Evolutionary conservation across 2,329 filamentous ascomycete genomes (phyloP), one percentile per base, ranked within the genome.

Genomic region (Amylocarpus encephaloides): DNA sequence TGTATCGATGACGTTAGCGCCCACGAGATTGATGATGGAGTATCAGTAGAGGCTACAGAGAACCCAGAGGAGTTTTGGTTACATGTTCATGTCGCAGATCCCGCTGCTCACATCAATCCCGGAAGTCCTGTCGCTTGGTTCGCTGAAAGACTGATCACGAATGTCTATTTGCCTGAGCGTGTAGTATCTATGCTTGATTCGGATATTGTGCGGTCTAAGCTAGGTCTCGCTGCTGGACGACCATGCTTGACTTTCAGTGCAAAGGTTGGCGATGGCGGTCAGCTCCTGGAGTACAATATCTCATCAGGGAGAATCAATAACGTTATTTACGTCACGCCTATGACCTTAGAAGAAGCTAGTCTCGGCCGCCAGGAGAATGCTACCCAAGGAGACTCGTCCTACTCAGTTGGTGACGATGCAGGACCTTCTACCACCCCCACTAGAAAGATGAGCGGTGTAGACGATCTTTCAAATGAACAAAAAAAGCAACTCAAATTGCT

Each of bases 61-160:
- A 15, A 56, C 56, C 54, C 73, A 16, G 64, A 73, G 45, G 74
- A 85, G 57, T 80, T 79, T 61, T 93, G 88, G 88, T 71, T 92
- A 29, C 86, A 90, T 62, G 69, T 89, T 30, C 88, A 93, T 64
- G 77, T 86, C 38, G 88, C 88, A 12, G 88, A 93, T 61, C 87
- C 87, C 7, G 84, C 85, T 2, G 86, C 88, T 5, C 78, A 79
- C 51, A 80, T 93, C 55, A 60, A 70, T 16, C 78, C 79, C 15
- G 71, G 79, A 18, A 79, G 81, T 34, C 68, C 73, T 7, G 66
- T 88, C 6, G 76, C 78, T 32, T 72, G 77, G 53, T 79, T 80
- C 60, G 81, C 87, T 41, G 75, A 82, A 51, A 71, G 80, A 53
- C 72, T 82, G 30, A 73, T 76, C 1, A 70, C 80, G 58, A 81